Percentiles rank a stretch among this genome's conserved stretches.
Evolutionary conservation across 108 stramenopile genomes (phyloP).

Genomic region (Pseudonitzschia multistriata): DNA sequence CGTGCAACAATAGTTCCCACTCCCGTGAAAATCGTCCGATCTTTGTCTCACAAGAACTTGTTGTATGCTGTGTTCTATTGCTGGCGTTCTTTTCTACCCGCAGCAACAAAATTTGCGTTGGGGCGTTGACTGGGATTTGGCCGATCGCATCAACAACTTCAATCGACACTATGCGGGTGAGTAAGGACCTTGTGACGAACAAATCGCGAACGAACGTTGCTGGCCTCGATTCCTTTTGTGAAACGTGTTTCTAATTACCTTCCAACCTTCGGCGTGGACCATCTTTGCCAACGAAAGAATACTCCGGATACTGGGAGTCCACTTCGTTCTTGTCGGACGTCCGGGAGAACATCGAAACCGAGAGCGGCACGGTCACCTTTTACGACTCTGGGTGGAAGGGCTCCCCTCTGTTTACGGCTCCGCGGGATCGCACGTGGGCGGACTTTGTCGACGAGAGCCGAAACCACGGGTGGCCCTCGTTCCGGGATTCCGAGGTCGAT

Average conservation of each 20-base stretch:
- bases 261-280: too few species aligned
- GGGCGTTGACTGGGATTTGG: background rate
- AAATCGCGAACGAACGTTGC: too few species aligned
- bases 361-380: slow-evolving; percentile 39
- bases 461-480: slow-evolving; percentile 81
- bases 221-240: too few species aligned
- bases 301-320: slow-evolving; percentile 74
- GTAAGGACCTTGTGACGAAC: too few species aligned
- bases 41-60: background rate
- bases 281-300: slow-evolving; percentile 74
- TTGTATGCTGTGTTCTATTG: background rate
- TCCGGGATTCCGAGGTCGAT: slow-evolving; percentile 53
- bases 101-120: background rate
- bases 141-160: background rate
- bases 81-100: background rate
- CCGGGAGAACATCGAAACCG: slow-evolving; percentile 23
- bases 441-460: slow-evolving; percentile 65
- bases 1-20: too few species aligned
- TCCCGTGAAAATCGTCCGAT: too few species aligned
- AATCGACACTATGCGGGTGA: background rate
- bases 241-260: slow-evolving; percentile 36
- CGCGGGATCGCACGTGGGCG: slow-evolving; percentile 58
- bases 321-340: slow-evolving; percentile 60
- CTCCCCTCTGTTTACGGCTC: slow-evolving; percentile 70
- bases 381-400: slow-evolving; percentile 85